Evolutionary conservation across 73 alveolate species (phyloP).

Genomic region (Stentor roeselii): DNA sequence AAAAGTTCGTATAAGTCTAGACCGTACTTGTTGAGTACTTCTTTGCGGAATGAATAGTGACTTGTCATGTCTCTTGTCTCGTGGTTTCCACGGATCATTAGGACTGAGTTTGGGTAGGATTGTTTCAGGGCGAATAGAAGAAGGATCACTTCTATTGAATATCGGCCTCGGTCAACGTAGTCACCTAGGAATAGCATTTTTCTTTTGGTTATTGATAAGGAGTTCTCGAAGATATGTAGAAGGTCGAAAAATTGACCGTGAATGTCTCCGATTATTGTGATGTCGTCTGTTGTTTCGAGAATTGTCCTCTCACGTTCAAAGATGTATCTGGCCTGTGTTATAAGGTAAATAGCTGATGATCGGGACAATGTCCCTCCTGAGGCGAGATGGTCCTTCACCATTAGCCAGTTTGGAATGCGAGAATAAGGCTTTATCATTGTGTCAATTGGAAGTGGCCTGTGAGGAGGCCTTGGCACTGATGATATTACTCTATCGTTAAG

Average conservation of each 20-base stretch:
- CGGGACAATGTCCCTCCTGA: conserved; percentile 59
- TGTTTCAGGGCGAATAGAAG: conserved; percentile 57
- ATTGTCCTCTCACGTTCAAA: conserved; percentile 61
- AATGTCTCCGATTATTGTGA: conserved; percentile 69
- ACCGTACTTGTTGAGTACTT: conserved; percentile 66
- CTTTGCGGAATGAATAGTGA: conserved; percentile 17
- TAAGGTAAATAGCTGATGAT: conserved; percentile 34
- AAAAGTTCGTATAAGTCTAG: conserved; percentile 59
- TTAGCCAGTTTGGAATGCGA: conserved; percentile 54
- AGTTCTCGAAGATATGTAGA: conserved; percentile 51
- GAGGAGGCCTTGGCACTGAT: background rate
- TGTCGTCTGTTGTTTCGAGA: conserved; percentile 48
- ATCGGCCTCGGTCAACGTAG: conserved; percentile 85
- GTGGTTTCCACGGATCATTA: conserved; percentile 86
- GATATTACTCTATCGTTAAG: background rate
- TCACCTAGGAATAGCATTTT: conserved; percentile 78
- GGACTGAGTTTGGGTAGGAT: conserved; percentile 53
- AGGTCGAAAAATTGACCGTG: conserved; percentile 80
- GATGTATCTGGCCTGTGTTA: background rate
- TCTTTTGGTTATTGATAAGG: conserved; percentile 46
- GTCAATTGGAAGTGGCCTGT: background rate
- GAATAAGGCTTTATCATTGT: background rate
- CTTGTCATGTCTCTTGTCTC: conserved; percentile 39
- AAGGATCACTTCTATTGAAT: conserved; percentile 46
- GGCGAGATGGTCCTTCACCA: conserved; percentile 48